A percentile compares a stretch with the other conserved stretches of the same genome.
phyloP scores from a whole-genome alignment of 2,329 filamentous ascomycete genomes.

The Alternaria brassicicola region DNA sequence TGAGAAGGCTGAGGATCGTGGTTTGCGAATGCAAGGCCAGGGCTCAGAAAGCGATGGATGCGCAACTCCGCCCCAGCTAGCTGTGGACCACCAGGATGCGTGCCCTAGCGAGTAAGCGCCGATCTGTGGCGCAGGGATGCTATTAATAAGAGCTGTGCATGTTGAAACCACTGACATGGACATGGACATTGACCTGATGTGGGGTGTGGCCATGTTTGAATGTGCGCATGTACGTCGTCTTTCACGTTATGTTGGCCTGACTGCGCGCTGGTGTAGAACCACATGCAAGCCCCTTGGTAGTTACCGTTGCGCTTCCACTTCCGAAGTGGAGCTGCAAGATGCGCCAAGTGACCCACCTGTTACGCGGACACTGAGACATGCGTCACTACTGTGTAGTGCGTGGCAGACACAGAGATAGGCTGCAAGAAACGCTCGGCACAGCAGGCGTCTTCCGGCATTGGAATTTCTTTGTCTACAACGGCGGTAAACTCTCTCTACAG shows the following conservation, averaged over 20 bases:
- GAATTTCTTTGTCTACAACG: slow-evolving; percentile 64
- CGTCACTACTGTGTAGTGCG: neutral
- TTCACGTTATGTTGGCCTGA: neutral
- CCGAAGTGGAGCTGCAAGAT: neutral
- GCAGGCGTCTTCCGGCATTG: neutral
- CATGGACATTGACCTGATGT: neutral
- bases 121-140: slow-evolving; percentile 16
- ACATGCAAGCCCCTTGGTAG: neutral
- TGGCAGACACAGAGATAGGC: neutral
- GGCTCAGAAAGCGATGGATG: slow-evolving; percentile 11
- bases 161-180: neutral
- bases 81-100: neutral
- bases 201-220: neutral
- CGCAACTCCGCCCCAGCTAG: slow-evolving; percentile 11
- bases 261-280: neutral
- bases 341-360: slow-evolving; percentile 5
- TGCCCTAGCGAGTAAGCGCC: slow-evolving; percentile 1
- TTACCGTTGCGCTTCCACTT: neutral
- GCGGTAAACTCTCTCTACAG: slow-evolving; percentile 86
- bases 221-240: neutral
- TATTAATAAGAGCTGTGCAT: slow-evolving; percentile 8
- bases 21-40: slow-evolving; percentile 16
- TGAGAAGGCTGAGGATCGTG: slow-evolving; percentile 16
- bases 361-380: slow-evolving; percentile 7
- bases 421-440: neutral